A percentile compares a stretch with the other conserved stretches of the same genome.
These are phyloP conservation scores for Chrysoporthe cubensis DNA, from an alignment of 2,329 filamentous ascomycete genomes.

Conservation along the genomic window DNA sequence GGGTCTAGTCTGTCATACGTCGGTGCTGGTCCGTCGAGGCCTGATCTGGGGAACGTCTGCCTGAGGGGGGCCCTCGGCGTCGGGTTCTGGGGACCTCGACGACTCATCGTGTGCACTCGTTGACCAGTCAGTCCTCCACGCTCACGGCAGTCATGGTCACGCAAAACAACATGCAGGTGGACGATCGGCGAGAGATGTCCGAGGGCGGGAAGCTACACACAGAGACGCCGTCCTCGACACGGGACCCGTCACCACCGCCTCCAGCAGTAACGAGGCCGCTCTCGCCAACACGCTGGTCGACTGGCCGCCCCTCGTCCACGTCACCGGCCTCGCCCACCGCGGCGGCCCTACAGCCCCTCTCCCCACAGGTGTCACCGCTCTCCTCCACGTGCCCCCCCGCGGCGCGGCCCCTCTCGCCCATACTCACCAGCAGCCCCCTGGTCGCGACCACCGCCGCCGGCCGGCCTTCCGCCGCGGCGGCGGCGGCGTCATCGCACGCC, in stretches of 20 bases:
- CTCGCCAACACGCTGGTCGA: background rate
- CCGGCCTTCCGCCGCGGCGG: background rate
- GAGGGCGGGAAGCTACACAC: background rate
- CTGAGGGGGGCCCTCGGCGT: background rate
- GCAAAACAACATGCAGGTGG: background rate
- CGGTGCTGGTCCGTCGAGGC: background rate
- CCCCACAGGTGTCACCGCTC: background rate
- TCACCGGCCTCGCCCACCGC: background rate
- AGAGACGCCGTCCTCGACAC: background rate
- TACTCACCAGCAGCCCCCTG: background rate
- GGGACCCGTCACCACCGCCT: conserved; percentile 8
- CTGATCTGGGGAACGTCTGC: background rate
- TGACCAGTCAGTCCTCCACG: background rate
- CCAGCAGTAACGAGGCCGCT: background rate
- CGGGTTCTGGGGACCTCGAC: background rate
- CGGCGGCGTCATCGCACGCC: conserved; percentile 5
- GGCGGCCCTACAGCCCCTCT: background rate
- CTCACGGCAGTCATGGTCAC: background rate
- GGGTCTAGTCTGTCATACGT: too few species aligned
- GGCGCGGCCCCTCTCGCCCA: background rate
- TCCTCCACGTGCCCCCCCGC: background rate
- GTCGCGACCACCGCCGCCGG: background rate
- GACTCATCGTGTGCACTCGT: background rate
- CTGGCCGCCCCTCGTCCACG: background rate
- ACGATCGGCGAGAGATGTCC: background rate